These are phyloP conservation scores for Hyaloscypha variabilis DNA, from an alignment of 495 filamentous ascomycete genomes.

Conservation along the genomic window DNA sequence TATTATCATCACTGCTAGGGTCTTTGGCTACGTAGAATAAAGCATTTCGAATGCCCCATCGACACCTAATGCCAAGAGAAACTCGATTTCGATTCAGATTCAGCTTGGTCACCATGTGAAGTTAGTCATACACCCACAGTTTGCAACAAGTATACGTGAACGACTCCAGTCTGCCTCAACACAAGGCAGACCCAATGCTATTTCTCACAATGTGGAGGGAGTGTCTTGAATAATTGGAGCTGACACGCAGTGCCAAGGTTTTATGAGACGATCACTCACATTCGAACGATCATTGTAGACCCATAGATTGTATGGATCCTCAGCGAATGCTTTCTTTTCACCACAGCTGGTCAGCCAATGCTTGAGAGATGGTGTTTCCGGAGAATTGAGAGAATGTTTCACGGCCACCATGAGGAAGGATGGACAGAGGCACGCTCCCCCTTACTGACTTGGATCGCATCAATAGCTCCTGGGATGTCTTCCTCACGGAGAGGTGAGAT, in stretches of 20 bases:
- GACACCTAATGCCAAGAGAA: slow-evolving; percentile 54
- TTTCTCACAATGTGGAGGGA: neutral
- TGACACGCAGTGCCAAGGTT: neutral
- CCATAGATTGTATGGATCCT: slow-evolving; percentile 70
- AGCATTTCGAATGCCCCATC: slow-evolving; percentile 62
- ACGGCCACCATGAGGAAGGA: no score
- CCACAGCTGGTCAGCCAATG: slow-evolving; percentile 26
- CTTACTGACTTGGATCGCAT: slow-evolving; percentile 38
- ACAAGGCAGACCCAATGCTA: neutral
- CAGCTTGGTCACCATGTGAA: slow-evolving; percentile 19
- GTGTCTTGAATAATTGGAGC: neutral
- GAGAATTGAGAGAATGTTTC: slow-evolving; percentile 14
- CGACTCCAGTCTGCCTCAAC: neutral
- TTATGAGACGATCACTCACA: slow-evolving; percentile 36
- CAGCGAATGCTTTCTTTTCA: slow-evolving; percentile 52
- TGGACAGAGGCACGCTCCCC: neutral
- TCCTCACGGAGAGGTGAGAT: slow-evolving; percentile 55
- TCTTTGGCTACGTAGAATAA: slow-evolving; percentile 68
- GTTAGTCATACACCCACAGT: slow-evolving; percentile 11
- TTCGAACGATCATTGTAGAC: slow-evolving; percentile 56
- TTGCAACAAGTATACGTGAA: neutral
- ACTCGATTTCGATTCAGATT: slow-evolving; percentile 28
- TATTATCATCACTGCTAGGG: slow-evolving; percentile 32
- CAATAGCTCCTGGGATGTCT: slow-evolving; percentile 64
- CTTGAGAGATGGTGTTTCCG: slow-evolving; percentile 54